These are phyloP conservation scores for Elaeagnus macrophylla DNA, from an alignment of 306 rosid genomes.

Conservation along the genomic window DNA sequence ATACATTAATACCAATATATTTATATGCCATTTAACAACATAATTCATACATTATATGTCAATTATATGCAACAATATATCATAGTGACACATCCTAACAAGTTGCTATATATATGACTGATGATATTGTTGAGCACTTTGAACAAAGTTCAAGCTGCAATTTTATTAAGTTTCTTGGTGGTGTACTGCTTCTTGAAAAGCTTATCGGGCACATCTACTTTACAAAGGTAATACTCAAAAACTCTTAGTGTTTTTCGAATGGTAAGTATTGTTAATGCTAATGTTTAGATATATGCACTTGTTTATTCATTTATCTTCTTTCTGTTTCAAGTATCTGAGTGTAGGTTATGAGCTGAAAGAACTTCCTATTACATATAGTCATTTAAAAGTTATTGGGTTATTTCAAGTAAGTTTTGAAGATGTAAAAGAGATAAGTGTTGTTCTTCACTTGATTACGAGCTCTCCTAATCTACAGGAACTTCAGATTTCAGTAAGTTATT, in stretches of 20 bases:
- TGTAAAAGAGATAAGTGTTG: constrained; percentile 73
- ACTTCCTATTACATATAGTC: constrained; percentile 39
- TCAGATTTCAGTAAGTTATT: constrained; percentile 79
- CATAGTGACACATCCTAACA: too few relatives aligned
- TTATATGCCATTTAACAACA: too few relatives aligned
- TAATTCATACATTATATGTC: too few relatives aligned
- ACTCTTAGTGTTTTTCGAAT: too few relatives aligned
- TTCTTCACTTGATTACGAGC: constrained; percentile 69
- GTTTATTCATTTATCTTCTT: background rate
- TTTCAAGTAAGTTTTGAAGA: constrained; percentile 91
- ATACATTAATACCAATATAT: too few relatives aligned
- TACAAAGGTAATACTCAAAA: constrained; percentile 52
- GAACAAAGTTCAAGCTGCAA: constrained; percentile 52
- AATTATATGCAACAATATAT: too few relatives aligned
- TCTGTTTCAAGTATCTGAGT: constrained; percentile 66
- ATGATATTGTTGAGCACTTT: constrained; percentile 45
- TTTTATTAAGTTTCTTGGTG: constrained; percentile 61
- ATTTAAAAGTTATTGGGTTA: constrained; percentile 59
- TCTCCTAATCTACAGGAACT: constrained; percentile 78
- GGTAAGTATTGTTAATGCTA: background rate
- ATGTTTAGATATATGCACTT: constrained; percentile 3
- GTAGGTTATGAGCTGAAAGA: constrained; percentile 47
- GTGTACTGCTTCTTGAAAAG: constrained; percentile 67
- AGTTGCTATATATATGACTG: constrained; percentile 60
- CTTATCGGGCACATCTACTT: constrained; percentile 64